Base-by-base conservation (phyloP, 495 filamentous ascomycete genomes). In the Penicillium crystallinum region DNA sequence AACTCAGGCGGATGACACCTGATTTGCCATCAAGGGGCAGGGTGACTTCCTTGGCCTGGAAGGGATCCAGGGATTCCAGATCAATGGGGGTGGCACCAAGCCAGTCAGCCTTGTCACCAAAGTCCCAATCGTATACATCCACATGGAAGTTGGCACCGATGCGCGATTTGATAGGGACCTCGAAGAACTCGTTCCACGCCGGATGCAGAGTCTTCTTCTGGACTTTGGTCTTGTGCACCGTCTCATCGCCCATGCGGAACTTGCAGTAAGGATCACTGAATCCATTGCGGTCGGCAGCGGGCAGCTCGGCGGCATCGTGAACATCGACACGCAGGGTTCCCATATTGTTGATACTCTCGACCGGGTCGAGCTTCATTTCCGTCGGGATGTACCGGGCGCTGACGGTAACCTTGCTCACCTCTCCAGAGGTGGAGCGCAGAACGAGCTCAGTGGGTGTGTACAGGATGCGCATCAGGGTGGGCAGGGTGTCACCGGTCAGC, bases 331-430 rank as follows among this genome's bases (percentile, higher is more conserved):
- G 86, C 27, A 99, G 81, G 45, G 81, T 89, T 49, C 93, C 93
- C 85, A 93, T 91, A 71, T 99, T 99, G 80, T 95, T 97, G 77
- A 97, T 96, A 66, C 89, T 95, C 71, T 99, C 93, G 57, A 79
- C 87, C 2, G 92, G 90, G 62, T 97, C 90, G 47, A 99, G 87
- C 48, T 80, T 78, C 93, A 99, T 99, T 70, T 86, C 81, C 42
- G 96, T 81, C 0, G 93, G 93, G 15, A 97, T 85, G 62, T 96
- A 99, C 63, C 95, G 95, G 56, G 96, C 78, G 72, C 86, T 90
- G 58, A 97, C 88, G 47, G 84, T 92, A 65, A 99, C 71, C 62
- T 83, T 91, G 75, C 84, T 91, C 21, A 85, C 66, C 49, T 83
- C 82, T 31, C 91, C 91, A 8, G 90, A 77, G 12, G 82, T 80